A percentile compares a stretch with the other conserved stretches of the same genome.
These are phyloP conservation scores for Diplodia scrobiculata DNA, from an alignment of 2,329 filamentous ascomycete genomes.

Conservation along the genomic window DNA sequence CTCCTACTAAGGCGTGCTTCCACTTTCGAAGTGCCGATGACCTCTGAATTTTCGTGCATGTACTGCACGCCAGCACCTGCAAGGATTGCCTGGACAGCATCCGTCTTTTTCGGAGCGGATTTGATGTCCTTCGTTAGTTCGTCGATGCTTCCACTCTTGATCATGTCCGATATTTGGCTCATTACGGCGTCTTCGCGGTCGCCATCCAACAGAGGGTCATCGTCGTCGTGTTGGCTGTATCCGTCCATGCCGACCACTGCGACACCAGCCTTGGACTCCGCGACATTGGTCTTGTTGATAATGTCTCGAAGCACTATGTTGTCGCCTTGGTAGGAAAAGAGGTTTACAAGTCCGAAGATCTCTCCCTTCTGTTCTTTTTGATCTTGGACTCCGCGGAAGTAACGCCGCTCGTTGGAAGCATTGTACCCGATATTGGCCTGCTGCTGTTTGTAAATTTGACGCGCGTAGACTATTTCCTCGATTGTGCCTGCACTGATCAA, in stretches of 20 bases:
- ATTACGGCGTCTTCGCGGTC: slow-evolving; percentile 68
- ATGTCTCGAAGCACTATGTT: slow-evolving; percentile 87
- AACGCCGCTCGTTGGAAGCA: slow-evolving; percentile 85
- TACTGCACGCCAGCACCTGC: slow-evolving; percentile 88
- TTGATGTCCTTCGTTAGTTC: slow-evolving; percentile 40
- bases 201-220: slow-evolving; percentile 36
- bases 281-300: slow-evolving; percentile 97
- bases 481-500: slow-evolving; percentile 89
- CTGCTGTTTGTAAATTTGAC: slow-evolving; percentile 98
- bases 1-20: slow-evolving; percentile 79
- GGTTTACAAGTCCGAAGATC: slow-evolving; percentile 85
- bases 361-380: slow-evolving; percentile 81
- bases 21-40: slow-evolving; percentile 88
- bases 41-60: slow-evolving; percentile 93
- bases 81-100: slow-evolving; percentile 86
- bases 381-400: slow-evolving; percentile 93
- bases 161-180: slow-evolving; percentile 69
- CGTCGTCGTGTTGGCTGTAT: slow-evolving; percentile 56
- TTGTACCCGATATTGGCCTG: slow-evolving; percentile 98
- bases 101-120: slow-evolving; percentile 50
- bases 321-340: slow-evolving; percentile 79
- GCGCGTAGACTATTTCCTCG: slow-evolving; percentile 94
- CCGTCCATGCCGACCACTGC: slow-evolving; percentile 75
- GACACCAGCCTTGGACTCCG: slow-evolving; percentile 85
- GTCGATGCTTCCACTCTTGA: slow-evolving; percentile 49